Evolutionary conservation across 371 early-diverging fungal genomes (phyloP).

Genomic region (Mortierella sp.): DNA sequence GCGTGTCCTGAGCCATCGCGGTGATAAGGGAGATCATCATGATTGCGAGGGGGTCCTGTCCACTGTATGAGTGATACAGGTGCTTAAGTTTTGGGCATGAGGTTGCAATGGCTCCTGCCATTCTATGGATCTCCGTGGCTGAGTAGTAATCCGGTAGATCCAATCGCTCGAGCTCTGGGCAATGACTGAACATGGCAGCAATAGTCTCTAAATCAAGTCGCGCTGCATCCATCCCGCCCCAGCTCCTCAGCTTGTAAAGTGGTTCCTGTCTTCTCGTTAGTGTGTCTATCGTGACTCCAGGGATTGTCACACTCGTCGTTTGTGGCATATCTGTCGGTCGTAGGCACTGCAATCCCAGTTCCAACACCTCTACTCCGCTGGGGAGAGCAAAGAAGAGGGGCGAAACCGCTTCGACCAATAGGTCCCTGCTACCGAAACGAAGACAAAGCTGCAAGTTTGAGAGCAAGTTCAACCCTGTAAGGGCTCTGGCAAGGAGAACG

Average conservation of each 20-base stretch:
- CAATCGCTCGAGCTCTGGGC: background rate
- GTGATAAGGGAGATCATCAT: background rate
- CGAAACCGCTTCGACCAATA: background rate
- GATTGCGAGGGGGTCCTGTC: background rate
- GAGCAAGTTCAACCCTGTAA: background rate
- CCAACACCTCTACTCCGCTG: background rate
- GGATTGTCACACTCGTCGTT: background rate
- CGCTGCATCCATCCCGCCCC: background rate
- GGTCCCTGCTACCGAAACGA: background rate
- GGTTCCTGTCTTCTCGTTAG: background rate
- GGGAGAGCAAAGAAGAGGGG: background rate
- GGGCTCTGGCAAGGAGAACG: background rate
- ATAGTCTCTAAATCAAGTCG: background rate
- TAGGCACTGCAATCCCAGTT: background rate
- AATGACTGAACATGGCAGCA: background rate
- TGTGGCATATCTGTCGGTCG: background rate
- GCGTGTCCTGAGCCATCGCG: constrained; percentile 3
- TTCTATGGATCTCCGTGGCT: background rate
- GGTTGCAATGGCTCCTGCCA: background rate
- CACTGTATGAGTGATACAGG: background rate
- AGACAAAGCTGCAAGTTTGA: background rate
- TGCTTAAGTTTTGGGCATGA: background rate
- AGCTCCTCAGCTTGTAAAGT: background rate
- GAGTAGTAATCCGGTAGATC: background rate
- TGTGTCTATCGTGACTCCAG: background rate